phyloP scores from a whole-genome alignment of 2,329 filamentous ascomycete species.

The Juglanconis sp. region DNA sequence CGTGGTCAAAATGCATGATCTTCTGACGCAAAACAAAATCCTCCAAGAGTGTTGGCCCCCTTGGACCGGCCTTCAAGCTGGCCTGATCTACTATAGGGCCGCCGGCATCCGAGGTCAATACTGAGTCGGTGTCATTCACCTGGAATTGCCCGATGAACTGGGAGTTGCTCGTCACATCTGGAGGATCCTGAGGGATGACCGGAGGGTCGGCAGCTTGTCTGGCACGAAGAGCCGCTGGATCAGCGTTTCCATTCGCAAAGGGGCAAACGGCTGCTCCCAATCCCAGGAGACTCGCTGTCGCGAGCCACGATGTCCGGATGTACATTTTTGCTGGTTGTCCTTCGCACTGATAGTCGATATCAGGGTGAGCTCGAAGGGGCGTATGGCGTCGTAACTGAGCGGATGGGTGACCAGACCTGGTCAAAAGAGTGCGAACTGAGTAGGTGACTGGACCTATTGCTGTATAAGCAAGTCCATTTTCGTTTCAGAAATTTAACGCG shows the following conservation, averaged over 20 bases:
- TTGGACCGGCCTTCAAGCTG: slow-evolving; percentile 63
- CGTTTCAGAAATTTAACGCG: no score
- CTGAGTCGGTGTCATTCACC: slow-evolving; percentile 52
- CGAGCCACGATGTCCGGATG: background rate
- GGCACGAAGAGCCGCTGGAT: slow-evolving; percentile 26
- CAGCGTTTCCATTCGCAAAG: slow-evolving; percentile 22
- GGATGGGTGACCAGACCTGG: background rate
- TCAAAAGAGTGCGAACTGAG: no score
- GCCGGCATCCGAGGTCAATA: slow-evolving; percentile 64
- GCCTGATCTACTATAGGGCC: slow-evolving; percentile 65
- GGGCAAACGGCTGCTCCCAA: slow-evolving; percentile 30
- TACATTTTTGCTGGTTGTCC: background rate
- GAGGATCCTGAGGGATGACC: slow-evolving; percentile 10
- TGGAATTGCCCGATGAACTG: slow-evolving; percentile 33
- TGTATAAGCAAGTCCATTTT: no score
- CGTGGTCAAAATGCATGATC: slow-evolving; percentile 68
- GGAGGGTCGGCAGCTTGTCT: slow-evolving; percentile 20
- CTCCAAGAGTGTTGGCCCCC: slow-evolving; percentile 67
- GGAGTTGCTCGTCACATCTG: background rate
- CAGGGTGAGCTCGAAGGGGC: background rate
- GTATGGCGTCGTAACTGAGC: no score
- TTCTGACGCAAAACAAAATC: slow-evolving; percentile 73
- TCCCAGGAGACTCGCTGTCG: slow-evolving; percentile 18
- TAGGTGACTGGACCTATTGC: no score
- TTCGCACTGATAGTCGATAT: background rate